phyloP scores from a whole-genome alignment of 2,329 filamentous ascomycete genomes.

The Aspergillus pseudoviridinutans region DNA sequence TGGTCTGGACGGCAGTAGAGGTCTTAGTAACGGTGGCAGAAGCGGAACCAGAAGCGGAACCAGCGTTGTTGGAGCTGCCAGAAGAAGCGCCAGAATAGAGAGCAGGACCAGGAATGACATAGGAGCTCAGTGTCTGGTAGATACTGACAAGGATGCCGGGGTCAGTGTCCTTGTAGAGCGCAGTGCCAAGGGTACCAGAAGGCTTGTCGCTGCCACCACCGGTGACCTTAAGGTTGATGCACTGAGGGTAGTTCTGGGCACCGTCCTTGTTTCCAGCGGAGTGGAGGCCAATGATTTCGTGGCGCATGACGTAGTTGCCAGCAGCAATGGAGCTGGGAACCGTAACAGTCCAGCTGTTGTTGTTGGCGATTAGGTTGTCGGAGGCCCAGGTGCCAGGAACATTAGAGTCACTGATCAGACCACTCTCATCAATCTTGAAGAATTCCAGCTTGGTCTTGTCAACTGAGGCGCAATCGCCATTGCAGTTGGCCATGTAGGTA shows the following conservation, averaged over 20 bases:
- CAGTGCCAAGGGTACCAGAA: conserved; percentile 48
- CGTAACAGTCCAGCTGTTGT: conserved; percentile 49
- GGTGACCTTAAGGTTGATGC: conserved; percentile 59
- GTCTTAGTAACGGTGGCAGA: conserved; percentile 11
- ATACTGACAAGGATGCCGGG: conserved; percentile 58
- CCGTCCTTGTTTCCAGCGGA: conserved; percentile 43
- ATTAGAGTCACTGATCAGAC: conserved; percentile 45
- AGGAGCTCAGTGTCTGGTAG: conserved; percentile 48
- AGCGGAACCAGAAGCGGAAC: conserved; percentile 7
- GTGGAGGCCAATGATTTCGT: conserved; percentile 55
- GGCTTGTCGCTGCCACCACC: conserved; percentile 49
- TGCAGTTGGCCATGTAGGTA: conserved; percentile 60
- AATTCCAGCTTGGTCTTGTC: conserved; percentile 54
- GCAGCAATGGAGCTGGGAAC: conserved; percentile 45
- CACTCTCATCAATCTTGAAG: conserved; percentile 61
- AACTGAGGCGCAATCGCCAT: conserved; percentile 53
- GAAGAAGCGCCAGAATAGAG: conserved; percentile 26
- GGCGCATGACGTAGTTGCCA: conserved; percentile 53
- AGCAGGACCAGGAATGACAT: conserved; percentile 51
- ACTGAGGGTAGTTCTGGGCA: conserved; percentile 55
- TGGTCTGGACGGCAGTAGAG: conserved; percentile 16
- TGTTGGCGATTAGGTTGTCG: conserved; percentile 50
- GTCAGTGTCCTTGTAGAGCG: conserved; percentile 56
- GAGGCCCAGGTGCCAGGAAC: conserved; percentile 53
- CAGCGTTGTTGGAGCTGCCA: conserved; percentile 12